Conservation (phyloP, 2,329 filamentous ascomycete species). For the Trichoderma guizhouense region DNA sequence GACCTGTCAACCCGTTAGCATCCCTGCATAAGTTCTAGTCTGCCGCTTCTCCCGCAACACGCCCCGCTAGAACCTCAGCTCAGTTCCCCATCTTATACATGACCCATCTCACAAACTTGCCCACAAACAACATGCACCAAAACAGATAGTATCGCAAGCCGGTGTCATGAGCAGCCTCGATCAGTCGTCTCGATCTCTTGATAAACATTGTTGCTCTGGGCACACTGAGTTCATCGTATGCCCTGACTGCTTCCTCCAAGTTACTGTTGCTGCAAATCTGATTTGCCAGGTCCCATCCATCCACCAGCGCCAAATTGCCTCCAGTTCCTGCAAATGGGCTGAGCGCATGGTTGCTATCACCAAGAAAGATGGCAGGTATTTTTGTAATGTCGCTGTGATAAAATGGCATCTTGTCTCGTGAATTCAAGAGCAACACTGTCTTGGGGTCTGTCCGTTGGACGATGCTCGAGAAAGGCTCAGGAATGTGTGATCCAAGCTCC, state of each 20-base stretch:
- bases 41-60: not conserved
- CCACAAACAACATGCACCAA: slow-evolving; percentile 23
- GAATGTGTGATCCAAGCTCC: slow-evolving; percentile 33
- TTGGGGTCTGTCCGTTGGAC: slow-evolving; percentile 37
- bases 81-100: slow-evolving; percentile 17
- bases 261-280: slow-evolving; percentile 30
- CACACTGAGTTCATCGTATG: slow-evolving; percentile 34
- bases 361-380: slow-evolving; percentile 42
- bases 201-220: slow-evolving; percentile 29
- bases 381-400: slow-evolving; percentile 32
- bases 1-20: not conserved
- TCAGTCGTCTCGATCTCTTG: slow-evolving; percentile 22
- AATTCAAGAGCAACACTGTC: slow-evolving; percentile 34
- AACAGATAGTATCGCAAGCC: slow-evolving; percentile 7
- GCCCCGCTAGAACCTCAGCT: not conserved
- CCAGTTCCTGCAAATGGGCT: slow-evolving; percentile 49
- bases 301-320: slow-evolving; percentile 45
- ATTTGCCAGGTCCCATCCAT: slow-evolving; percentile 47
- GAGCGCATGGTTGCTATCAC: slow-evolving; percentile 49
- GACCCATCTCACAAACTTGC: slow-evolving; percentile 24
- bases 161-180: slow-evolving; percentile 18
- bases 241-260: slow-evolving; percentile 28
- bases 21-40: not conserved
- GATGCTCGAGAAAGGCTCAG: slow-evolving; percentile 39
- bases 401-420: slow-evolving; percentile 42